These are phyloP conservation scores for Endotrypanum monterogeii DNA, from an alignment of 208 protist genomes.

Conservation along the genomic window DNA sequence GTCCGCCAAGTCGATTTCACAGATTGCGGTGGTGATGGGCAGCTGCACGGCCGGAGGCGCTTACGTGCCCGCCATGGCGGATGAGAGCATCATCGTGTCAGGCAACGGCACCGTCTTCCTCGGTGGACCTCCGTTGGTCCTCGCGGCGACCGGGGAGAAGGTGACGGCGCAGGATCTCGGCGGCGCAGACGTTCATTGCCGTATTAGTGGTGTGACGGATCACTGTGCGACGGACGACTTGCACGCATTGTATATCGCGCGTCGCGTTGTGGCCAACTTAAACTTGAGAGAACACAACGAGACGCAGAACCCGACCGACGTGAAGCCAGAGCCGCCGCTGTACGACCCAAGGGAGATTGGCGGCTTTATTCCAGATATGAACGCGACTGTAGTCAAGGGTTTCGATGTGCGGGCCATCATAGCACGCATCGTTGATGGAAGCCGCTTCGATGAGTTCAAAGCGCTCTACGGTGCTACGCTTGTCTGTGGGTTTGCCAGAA, in stretches of 20 bases:
- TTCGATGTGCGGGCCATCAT: constrained; percentile 93
- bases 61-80: constrained; percentile 96
- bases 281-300: constrained; percentile 55
- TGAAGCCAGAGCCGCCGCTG: constrained; percentile 79
- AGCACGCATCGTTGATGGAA: constrained; percentile 94
- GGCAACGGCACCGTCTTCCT: constrained; percentile 96
- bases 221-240: constrained; percentile 92
- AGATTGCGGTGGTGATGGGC: constrained; percentile 98
- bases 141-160: constrained; percentile 93
- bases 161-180: constrained; percentile 95
- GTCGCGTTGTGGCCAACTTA: constrained; percentile 89
- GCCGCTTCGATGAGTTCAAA: constrained; percentile 96
- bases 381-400: constrained; percentile 74
- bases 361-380: constrained; percentile 91
- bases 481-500: constrained; percentile 92
- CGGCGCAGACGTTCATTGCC: constrained; percentile 94
- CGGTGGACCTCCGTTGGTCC: constrained; percentile 94
- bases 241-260: constrained; percentile 88
- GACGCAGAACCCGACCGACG: constrained; percentile 20
- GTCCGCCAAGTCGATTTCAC: constrained; percentile 92
- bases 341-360: constrained; percentile 84
- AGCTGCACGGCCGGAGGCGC: constrained; percentile 97
- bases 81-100: constrained; percentile 95
- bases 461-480: constrained; percentile 91
- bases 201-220: constrained; percentile 91